phyloP scores from a whole-genome alignment of 257 asterid species.

The Solanum piurae region DNA sequence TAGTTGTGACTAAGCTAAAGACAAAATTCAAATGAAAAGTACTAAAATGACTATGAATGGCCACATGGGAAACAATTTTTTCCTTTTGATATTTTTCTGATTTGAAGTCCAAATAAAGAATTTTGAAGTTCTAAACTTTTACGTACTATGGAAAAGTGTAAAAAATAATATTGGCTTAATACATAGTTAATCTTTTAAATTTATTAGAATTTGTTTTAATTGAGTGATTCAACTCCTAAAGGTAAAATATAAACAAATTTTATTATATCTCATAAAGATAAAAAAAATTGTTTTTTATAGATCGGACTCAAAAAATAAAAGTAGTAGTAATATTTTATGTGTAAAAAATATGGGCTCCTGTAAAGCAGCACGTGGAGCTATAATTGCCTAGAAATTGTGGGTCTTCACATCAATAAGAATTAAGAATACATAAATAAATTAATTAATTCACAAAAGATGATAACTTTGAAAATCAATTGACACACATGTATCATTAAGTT shows the following conservation, averaged over 20 bases:
- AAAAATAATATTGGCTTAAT: background rate
- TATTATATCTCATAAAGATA: too few relatives aligned
- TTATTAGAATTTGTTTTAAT: background rate
- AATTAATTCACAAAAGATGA: background rate
- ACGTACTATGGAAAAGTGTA: background rate
- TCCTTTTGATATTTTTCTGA: background rate
- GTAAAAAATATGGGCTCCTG: background rate
- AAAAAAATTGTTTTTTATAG: too few relatives aligned
- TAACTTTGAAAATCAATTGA: background rate
- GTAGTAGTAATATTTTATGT: background rate
- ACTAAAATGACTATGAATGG: background rate
- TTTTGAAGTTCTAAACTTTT: background rate
- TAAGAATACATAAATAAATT: background rate
- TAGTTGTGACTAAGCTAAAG: background rate
- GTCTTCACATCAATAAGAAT: background rate
- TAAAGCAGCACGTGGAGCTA: background rate
- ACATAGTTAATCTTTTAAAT: background rate
- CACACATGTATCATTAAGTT: background rate
- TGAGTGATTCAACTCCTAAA: background rate
- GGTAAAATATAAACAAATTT: too few relatives aligned
- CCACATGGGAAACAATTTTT: background rate
- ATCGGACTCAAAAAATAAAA: too few relatives aligned
- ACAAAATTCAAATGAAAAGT: background rate
- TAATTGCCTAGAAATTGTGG: background rate
- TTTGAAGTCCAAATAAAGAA: background rate